Conservation (phyloP, 2,329 filamentous ascomycete species). For the Lasiodiplodia hormozganensis region DNA sequence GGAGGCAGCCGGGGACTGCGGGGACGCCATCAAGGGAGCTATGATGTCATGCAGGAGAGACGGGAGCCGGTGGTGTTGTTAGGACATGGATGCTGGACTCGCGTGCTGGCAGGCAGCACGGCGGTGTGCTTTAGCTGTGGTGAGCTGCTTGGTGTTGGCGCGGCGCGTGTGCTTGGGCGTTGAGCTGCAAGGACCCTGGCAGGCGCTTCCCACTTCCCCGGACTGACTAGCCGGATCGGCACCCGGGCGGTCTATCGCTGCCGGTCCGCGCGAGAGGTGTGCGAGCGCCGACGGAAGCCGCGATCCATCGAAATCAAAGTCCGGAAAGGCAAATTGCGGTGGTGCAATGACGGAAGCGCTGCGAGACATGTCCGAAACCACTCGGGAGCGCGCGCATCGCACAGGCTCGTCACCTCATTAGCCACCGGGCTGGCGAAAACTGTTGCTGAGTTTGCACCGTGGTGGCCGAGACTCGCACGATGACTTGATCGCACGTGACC, state of each 20-base stretch:
- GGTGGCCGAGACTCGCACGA: slow-evolving; percentile 9
- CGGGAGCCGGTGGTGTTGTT: not conserved
- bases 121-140: slow-evolving; percentile 10
- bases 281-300: not conserved
- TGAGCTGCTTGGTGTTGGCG: slow-evolving; percentile 20
- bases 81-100: slow-evolving; percentile 3
- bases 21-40: slow-evolving; percentile 36
- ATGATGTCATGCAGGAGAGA: slow-evolving; percentile 18
- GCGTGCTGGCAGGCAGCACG: slow-evolving; percentile 22
- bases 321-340: not conserved
- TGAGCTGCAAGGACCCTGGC: slow-evolving; percentile 15
- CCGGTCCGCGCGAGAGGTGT: not conserved
- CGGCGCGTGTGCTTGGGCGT: slow-evolving; percentile 19
- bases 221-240: slow-evolving; percentile 19
- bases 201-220: slow-evolving; percentile 3
- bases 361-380: slow-evolving; percentile 3
- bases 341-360: not conserved
- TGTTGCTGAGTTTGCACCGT: not conserved
- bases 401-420: slow-evolving; percentile 13
- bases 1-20: slow-evolving; percentile 50
- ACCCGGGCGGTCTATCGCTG: slow-evolving; percentile 1
- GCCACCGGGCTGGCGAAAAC: not conserved
- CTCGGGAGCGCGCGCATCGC: slow-evolving; percentile 6
- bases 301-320: not conserved
- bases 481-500: slow-evolving; percentile 19